Conservation (phyloP, 1,284 basidiomycete genomes). For the Leccinum angustisporum region DNA sequence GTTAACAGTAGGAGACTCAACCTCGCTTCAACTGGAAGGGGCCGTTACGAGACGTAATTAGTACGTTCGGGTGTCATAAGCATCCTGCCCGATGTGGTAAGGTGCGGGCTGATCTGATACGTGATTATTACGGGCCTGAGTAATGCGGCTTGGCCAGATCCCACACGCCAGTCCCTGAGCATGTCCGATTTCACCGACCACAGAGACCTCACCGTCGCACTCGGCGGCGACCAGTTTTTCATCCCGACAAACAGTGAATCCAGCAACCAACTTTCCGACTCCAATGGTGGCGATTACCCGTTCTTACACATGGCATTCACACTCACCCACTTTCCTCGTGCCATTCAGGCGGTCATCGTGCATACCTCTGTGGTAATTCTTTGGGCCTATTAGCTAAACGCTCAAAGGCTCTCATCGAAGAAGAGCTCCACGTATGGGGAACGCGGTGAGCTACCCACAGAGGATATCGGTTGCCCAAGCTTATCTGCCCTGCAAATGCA, state of each 20-base stretch:
- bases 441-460: slow-evolving; percentile 53
- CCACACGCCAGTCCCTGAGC: background rate
- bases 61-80: background rate
- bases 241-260: slow-evolving; percentile 61
- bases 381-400: slow-evolving; percentile 82
- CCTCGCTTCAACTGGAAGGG: slow-evolving; percentile 2
- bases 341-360: slow-evolving; percentile 50
- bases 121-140: slow-evolving; percentile 1
- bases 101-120: slow-evolving; percentile 17
- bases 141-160: background rate
- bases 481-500: slow-evolving; percentile 8
- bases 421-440: slow-evolving; percentile 90
- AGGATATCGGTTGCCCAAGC: slow-evolving; percentile 7
- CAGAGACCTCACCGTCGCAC: slow-evolving; percentile 32
- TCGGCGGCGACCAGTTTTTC: slow-evolving; percentile 55
- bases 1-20: background rate
- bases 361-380: slow-evolving; percentile 94
- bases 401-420: slow-evolving; percentile 70
- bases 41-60: background rate
- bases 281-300: slow-evolving; percentile 31
- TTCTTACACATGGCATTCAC: slow-evolving; percentile 1
- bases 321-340: slow-evolving; percentile 19
- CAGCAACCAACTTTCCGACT: slow-evolving; percentile 45
- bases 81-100: slow-evolving; percentile 18
- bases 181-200: slow-evolving; percentile 16